phyloP scores from a whole-genome alignment of 371 early-diverging fungal species.

The Furculomyces boomerangus region DNA sequence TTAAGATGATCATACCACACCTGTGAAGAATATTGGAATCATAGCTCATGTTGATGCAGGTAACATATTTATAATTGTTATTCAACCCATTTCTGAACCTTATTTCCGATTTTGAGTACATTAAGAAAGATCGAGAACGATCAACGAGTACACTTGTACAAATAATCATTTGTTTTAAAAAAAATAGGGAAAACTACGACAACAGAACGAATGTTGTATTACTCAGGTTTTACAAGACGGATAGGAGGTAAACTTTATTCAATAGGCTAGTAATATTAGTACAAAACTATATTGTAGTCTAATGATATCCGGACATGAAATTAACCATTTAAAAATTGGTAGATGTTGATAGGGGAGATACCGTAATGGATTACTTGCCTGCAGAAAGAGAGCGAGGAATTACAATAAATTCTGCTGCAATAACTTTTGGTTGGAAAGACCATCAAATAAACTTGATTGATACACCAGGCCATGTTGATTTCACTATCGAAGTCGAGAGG shows the following conservation, averaged over 20 bases:
- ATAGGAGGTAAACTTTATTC: conserved; percentile 18
- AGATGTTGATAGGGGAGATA: conserved; percentile 82
- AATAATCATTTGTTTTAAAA: too few species aligned
- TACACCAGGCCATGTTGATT: conserved; percentile 94
- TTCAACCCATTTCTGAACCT: background rate
- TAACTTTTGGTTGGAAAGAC: conserved; percentile 77
- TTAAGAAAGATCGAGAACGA: background rate
- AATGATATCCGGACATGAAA: too few species aligned
- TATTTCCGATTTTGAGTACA: background rate
- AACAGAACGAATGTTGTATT: conserved; percentile 91
- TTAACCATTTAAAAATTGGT: too few species aligned
- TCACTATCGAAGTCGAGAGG: conserved; percentile 90
- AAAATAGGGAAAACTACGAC: conserved; percentile 84
- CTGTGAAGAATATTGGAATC: conserved; percentile 88
- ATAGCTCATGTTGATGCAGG: conserved; percentile 93
- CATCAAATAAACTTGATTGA: conserved; percentile 83
- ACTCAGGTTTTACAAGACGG: conserved; percentile 72
- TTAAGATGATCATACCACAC: too few species aligned
- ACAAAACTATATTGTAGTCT: too few species aligned
- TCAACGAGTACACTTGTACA: too few species aligned
- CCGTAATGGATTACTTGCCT: conserved; percentile 83
- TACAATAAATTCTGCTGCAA: conserved; percentile 88
- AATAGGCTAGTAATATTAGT: conserved; percentile 50
- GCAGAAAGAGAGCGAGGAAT: conserved; percentile 88
- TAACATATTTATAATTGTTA: conserved; percentile 21